Conservation (phyloP, 441 rosid species). For the Geranium incanum region DNA sequence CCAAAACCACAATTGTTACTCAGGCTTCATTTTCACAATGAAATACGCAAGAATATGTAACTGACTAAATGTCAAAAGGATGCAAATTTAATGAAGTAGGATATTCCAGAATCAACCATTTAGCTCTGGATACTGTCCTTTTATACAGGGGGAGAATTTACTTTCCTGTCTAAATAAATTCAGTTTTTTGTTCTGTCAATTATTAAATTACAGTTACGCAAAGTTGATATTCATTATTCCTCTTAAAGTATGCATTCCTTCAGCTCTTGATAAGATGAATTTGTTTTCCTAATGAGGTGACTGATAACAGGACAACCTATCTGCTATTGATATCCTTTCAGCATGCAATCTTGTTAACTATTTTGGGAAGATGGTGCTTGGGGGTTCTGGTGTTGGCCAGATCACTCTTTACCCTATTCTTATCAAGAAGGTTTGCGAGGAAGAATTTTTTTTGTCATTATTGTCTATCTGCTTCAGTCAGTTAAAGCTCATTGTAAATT, state of each 20-base stretch:
- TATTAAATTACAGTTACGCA: not conserved
- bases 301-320: slow-evolving; percentile 85
- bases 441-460: not conserved
- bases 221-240: not conserved
- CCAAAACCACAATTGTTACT: not conserved
- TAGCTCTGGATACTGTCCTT: not conserved
- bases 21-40: not conserved
- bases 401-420: slow-evolving; percentile 84
- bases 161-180: not conserved
- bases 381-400: slow-evolving; percentile 99
- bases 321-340: slow-evolving; percentile 90
- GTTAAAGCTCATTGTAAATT: slow-evolving; percentile 12
- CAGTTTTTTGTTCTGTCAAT: not conserved
- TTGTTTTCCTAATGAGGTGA: slow-evolving; percentile 19
- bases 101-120: not conserved
- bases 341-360: slow-evolving; percentile 95
- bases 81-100: not conserved
- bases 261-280: not conserved
- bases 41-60: not conserved
- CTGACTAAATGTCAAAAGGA: not conserved
- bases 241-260: slow-evolving; percentile 6
- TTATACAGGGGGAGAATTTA: not conserved
- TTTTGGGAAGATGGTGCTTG: slow-evolving; percentile 97
- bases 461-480: slow-evolving; percentile 15
- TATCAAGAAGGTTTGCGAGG: slow-evolving; percentile 60